Evolutionary conservation across 306 rosid genomes (phyloP), one percentile per base, ranked within the genome.

Genomic region (Inga leiocalycina): DNA sequence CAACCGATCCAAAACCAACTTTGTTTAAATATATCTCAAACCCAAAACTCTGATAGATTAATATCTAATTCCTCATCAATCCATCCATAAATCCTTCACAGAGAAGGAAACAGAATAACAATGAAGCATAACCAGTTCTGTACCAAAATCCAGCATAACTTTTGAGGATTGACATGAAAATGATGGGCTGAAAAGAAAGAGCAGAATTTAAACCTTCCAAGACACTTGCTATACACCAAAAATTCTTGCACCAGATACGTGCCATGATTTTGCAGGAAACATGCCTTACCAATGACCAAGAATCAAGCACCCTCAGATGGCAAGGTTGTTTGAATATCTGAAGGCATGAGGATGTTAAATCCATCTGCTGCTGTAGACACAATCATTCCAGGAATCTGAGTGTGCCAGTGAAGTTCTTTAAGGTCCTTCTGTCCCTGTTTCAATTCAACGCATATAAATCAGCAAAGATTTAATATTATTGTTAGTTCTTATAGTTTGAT

Each of bases 321-420:
- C 57, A 95, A 89, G 24, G 92, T 92, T 75, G 56, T 92, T 81
- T 92, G 98, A 54, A 93, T 91, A 84, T 96, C 93, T 78, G 99
- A 92, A 82, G 99, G 99, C 99, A 96, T 91, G 19, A 93, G 92
- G 75, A 93, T 86, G 79, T 96, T 96, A 54, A 96, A 27, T 87
- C 97, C 98, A 88, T 96, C 99, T 10, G 89, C 84, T 20, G 97
- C 99, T 0, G 99, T 96, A 74, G 97, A 96, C 4, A 96, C 90
- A n/a, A 93, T 85, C 98, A 96, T 93, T 83, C 98, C 98, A 4
- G 99, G 98, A 87, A 96, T 96, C 87, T 96, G 98, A 20, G 91
- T 19, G 84, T 96, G 97, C 99, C 99, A 96, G 83, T 92, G 98
- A 39, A 96, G 90, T 86, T 96, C 99, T 85, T 96, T 96, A 76